Percentiles rank a stretch among this genome's conserved stretches.
Conservation (phyloP, 495 filamentous ascomycete genomes). For the Neurospora sublineolata region DNA sequence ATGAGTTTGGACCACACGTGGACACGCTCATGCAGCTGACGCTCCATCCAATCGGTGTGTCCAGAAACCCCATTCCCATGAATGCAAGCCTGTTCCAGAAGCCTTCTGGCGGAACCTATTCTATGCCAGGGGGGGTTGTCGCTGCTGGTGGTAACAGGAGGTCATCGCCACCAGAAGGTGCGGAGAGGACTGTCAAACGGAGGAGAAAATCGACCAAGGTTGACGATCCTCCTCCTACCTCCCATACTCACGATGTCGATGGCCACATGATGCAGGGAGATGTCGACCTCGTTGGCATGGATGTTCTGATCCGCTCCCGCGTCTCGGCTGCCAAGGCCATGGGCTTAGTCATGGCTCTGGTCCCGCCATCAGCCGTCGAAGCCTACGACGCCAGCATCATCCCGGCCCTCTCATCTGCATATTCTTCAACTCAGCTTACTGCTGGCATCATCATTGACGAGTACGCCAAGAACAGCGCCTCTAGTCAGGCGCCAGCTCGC, state of each 20-base stretch:
- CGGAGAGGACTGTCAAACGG: conserved; percentile 47
- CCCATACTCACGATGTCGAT: conserved; percentile 81
- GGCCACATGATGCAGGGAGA: conserved; percentile 97
- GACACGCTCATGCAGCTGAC: conserved; percentile 67
- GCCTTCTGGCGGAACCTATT: conserved; percentile 80
- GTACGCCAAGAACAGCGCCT: conserved; percentile 53
- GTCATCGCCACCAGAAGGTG: conserved; percentile 47
- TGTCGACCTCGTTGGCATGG: conserved; percentile 82
- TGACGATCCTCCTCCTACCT: conserved; percentile 48
- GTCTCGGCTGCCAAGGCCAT: conserved; percentile 76
- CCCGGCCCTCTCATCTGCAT: conserved; percentile 53
- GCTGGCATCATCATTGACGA: conserved; percentile 82
- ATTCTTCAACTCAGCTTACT: conserved; percentile 74
- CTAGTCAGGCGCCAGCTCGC: conserved; percentile 27
- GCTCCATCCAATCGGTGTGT: conserved; percentile 81
- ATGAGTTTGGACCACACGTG: conserved; percentile 59
- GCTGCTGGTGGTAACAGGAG: conserved; percentile 40
- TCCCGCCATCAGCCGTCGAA: conserved; percentile 37
- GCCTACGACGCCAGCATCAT: conserved; percentile 48
- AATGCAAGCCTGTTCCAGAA: conserved; percentile 79
- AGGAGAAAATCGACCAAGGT: conserved; percentile 75
- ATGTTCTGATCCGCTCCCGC: conserved; percentile 78
- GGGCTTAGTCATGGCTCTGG: conserved; percentile 57
- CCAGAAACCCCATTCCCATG: conserved; percentile 81
- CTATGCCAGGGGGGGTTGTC: conserved; percentile 33